Evolutionary conservation across 257 asterid species (phyloP), one percentile per base, ranked within the genome.

Genomic region (Leonotis leonurus): DNA sequence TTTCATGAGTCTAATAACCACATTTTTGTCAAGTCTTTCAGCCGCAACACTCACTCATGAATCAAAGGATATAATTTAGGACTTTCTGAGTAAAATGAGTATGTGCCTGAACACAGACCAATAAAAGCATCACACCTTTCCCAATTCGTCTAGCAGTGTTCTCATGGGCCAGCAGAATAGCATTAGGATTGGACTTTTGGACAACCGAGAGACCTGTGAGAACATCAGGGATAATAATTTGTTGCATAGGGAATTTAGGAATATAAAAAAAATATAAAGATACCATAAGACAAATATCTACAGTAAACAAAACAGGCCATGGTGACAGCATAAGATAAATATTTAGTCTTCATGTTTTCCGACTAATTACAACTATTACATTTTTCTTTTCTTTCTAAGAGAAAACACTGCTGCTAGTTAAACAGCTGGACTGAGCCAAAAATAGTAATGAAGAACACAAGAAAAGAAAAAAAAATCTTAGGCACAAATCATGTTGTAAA

Each of bases 101-200:
- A 40, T 54, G 36, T 5, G 39, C n/a, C n/a, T n/a, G n/a, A n/a
- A 18, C 24, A 65, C 55, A 39, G 27, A 5, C 24, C 37, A 37
- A n/a, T 29, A 41, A 33, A 49, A 37, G 65, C 57, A 56, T 16
- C 67, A 6, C 53, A 86, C 99, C 96, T 89, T 85, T 83, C 43
- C 76, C 62, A 60, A 93, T 83, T 55, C 94, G 85, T 29, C 53
- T 66, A 75, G 79, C 73, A 6, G 99, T 86, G 56, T 79, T 85
- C 60, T 83, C 87, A 72, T 89, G 97, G 73, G 89, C 96, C 80
- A 93, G 62, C 56, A 89, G 90, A 68, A 64, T 65, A 62, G 99
- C 96, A 69, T 80, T 86, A 14, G 97, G 88, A 65, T 85, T 85
- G 81, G 75, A 74, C 82, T 82, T 85, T 85, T 86, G 99, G 69